phyloP scores from a whole-genome alignment of 2,329 filamentous ascomycete species.

The Fusarium sp. region DNA sequence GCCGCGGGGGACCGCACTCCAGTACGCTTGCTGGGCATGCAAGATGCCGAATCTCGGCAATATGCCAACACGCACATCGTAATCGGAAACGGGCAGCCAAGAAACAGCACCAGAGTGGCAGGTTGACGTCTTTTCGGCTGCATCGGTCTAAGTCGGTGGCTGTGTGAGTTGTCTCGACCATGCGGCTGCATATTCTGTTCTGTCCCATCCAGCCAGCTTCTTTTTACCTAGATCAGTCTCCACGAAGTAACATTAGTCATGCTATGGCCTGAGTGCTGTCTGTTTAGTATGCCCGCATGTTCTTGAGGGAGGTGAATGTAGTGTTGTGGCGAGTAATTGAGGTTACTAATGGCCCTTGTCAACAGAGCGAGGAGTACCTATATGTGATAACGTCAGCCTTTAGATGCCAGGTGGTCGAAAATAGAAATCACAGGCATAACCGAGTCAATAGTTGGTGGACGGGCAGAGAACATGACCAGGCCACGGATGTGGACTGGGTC shows the following conservation, averaged over 20 bases:
- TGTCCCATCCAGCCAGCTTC: neutral
- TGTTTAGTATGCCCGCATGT: neutral
- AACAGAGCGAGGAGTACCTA: neutral
- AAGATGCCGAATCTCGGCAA: slow-evolving; percentile 22
- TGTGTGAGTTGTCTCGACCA: neutral
- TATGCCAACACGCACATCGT: neutral
- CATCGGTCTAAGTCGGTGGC: neutral
- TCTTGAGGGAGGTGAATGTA: neutral
- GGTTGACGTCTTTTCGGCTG: neutral
- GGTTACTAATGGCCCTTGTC: neutral
- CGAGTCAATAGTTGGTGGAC: neutral
- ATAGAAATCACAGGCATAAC: neutral
- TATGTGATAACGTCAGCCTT: neutral
- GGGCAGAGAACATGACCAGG: neutral
- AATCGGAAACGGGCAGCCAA: neutral
- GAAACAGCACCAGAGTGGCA: neutral
- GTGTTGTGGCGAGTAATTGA: neutral
- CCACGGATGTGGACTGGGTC: neutral
- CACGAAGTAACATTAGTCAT: neutral
- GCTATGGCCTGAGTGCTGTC: neutral
- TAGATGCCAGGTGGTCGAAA: neutral
- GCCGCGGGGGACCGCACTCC: slow-evolving; percentile 1
- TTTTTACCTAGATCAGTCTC: neutral
- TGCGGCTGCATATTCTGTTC: neutral
- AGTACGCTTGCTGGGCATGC: slow-evolving; percentile 11